A percentile compares a stretch with the other conserved stretches of the same genome.
These are phyloP conservation scores for Podospora conica DNA, from an alignment of 495 filamentous ascomycete species.

Conservation along the genomic window DNA sequence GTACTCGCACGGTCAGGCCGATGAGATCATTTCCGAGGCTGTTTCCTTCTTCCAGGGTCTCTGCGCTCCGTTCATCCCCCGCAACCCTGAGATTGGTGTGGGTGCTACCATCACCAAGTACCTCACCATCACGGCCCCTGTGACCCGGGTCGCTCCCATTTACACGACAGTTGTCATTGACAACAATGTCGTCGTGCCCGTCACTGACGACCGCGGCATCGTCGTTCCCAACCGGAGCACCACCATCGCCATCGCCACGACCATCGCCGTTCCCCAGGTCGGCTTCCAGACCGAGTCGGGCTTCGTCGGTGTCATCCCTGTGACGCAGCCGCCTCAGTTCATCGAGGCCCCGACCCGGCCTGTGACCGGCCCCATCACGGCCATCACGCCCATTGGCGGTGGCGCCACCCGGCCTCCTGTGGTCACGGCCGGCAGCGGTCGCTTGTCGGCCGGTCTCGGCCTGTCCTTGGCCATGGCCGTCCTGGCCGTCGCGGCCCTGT, in stretches of 20 bases:
- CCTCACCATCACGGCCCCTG: conserved; percentile 46
- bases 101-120: conserved; percentile 53
- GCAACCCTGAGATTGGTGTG: conserved; percentile 83
- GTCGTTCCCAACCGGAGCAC: conserved; percentile 49
- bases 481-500: conserved; percentile 33
- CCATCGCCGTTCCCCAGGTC: conserved; percentile 67
- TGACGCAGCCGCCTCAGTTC: conserved; percentile 16
- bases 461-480: conserved; percentile 27
- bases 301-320: conserved; percentile 45
- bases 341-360: conserved; percentile 9
- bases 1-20: conserved; percentile 62
- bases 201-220: conserved; percentile 43
- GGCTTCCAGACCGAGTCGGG: conserved; percentile 55
- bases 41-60: conserved; percentile 86
- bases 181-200: conserved; percentile 47
- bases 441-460: conserved; percentile 34
- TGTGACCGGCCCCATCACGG: conserved; percentile 10
- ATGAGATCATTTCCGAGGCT: conserved; percentile 61
- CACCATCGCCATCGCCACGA: conserved; percentile 50
- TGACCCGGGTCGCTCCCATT: conserved; percentile 38
- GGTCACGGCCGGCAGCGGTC: conserved; percentile 32
- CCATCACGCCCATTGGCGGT: conserved; percentile 19
- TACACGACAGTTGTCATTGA: conserved; percentile 57
- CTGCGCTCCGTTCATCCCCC: conserved; percentile 65
- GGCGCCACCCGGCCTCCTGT: conserved; percentile 29